Evolutionary conservation across 352 stramenopile genomes (phyloP), one percentile per base, ranked within the genome.

Genomic region (Blastocystis sp.): DNA sequence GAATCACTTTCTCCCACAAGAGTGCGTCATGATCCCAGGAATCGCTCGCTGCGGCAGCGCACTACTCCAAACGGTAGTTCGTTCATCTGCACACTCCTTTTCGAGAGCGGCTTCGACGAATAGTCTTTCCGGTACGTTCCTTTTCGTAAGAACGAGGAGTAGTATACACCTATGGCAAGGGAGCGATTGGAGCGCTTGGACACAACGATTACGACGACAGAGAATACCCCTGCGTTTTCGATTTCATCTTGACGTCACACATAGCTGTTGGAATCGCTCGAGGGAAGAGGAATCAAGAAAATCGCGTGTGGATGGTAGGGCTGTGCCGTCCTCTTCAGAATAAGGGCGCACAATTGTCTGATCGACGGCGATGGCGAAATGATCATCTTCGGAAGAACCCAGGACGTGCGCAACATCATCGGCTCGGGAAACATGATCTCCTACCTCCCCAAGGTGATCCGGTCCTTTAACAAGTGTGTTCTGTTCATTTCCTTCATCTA

Each of bases 381-480:
- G 37, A 62, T 89, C 13, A 89, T 89, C 66, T 89, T 89, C 41
- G 79, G 79, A 21, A 74, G 79, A 78, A 89, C 79, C 33, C 79
- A 89, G 39, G 79, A 89, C n/a, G 67, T 89, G 12, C 63, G 67
- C 26, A 77, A 89, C 63, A 89, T 89, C 67, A 89, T 89, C 55
- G 79, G 79, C 26, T 60, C 79, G 26, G 79, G 79, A 2, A 89
- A 89, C 45, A 80, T 77, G 79, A 79, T 65, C 61, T 80, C 79
- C 24, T 89, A 89, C 16, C 41, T 89, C n/a, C 67, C 67, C 0
- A 29, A 39, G 24, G 63, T 80, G 1, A 45, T 89, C 37, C 67
- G 67, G 33, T 59, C 67, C 12, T 89, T 89, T 55, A 89, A 79
- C 79, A 80, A 89, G 67, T 89, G 16, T 29, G 45, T 19, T 10